Conservation (phyloP, 2,329 filamentous ascomycete genomes). For the Lizonia empirigonia region DNA sequence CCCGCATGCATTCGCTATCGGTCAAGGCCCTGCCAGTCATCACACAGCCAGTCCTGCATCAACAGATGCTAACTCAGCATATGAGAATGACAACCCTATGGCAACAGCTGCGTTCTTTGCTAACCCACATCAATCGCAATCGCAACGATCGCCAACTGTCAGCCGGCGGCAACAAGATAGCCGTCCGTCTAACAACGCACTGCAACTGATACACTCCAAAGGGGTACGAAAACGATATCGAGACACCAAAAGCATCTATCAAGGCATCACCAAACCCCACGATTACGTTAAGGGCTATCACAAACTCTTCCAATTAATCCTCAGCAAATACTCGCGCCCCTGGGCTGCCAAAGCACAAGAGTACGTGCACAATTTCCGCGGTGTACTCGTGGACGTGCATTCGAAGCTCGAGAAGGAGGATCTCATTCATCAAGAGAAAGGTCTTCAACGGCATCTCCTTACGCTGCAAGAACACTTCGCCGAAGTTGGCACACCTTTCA, state of each 20-base stretch:
- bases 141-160: slow-evolving; percentile 37
- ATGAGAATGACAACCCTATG: slow-evolving; percentile 52
- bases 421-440: slow-evolving; percentile 96
- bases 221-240: slow-evolving; percentile 58
- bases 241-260: slow-evolving; percentile 86
- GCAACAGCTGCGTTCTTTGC: slow-evolving; percentile 45
- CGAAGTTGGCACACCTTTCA: slow-evolving; percentile 84
- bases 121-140: slow-evolving; percentile 38
- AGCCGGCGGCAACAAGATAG: slow-evolving; percentile 36
- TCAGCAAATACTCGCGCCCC: slow-evolving; percentile 75
- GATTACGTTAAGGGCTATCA: slow-evolving; percentile 91
- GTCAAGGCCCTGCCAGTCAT: slow-evolving; percentile 61
- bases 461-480: slow-evolving; percentile 93
- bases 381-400: slow-evolving; percentile 90
- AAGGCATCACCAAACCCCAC: slow-evolving; percentile 87
- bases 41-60: slow-evolving; percentile 64
- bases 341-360: slow-evolving; percentile 85
- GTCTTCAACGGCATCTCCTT: slow-evolving; percentile 88
- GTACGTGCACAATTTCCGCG: slow-evolving; percentile 85
- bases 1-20: slow-evolving; percentile 66
- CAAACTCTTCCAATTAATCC: slow-evolving; percentile 78
- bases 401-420: slow-evolving; percentile 88
- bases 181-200: slow-evolving; percentile 34
- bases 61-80: slow-evolving; percentile 45
- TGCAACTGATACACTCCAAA: slow-evolving; percentile 42